These are phyloP conservation scores for Atkinsonella hypoxylon DNA, from an alignment of 2,329 filamentous ascomycete species.

Conservation along the genomic window DNA sequence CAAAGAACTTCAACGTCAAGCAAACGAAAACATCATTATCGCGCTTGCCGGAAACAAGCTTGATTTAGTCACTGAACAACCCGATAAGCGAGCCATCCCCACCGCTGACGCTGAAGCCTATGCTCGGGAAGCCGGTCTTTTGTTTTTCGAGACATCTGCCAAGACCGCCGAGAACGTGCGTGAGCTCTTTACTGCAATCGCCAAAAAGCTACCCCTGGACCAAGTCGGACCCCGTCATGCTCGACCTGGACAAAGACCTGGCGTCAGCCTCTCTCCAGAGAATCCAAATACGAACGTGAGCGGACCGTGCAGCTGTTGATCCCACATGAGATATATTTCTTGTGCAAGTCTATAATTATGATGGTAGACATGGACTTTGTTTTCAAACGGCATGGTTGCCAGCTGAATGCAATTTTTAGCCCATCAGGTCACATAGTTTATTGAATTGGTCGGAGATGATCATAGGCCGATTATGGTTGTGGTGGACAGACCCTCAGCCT, in stretches of 20 bases:
- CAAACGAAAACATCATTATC: conserved; percentile 99
- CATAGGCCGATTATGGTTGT: conserved; percentile 14
- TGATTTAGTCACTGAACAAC: conserved; percentile 86
- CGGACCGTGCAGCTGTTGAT: conserved; percentile 45
- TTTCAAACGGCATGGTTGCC: conserved; percentile 9
- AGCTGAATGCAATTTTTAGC: conserved; percentile 12
- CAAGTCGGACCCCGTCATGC: conserved; percentile 87
- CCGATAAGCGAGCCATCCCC: conserved; percentile 86
- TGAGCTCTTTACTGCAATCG: conserved; percentile 93
- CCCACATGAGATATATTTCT: not conserved
- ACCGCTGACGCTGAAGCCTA: conserved; percentile 91
- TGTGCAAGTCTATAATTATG: not conserved
- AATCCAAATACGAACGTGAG: conserved; percentile 44
- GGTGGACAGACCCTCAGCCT: conserved; percentile 11
- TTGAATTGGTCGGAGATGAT: conserved; percentile 4
- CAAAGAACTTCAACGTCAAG: conserved; percentile 95
- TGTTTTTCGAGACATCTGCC: conserved; percentile 98
- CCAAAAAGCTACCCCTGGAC: conserved; percentile 93
- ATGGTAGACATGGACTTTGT: conserved; percentile 7
- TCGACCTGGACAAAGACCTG: conserved; percentile 49
- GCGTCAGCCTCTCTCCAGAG: conserved; percentile 45
- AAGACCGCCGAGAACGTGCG: conserved; percentile 95
- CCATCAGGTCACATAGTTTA: conserved; percentile 9
- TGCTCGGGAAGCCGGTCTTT: conserved; percentile 78
- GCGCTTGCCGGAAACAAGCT: conserved; percentile 96